These are phyloP conservation scores for Halenospora varia DNA, from an alignment of 495 filamentous ascomycete genomes.

Conservation along the genomic window DNA sequence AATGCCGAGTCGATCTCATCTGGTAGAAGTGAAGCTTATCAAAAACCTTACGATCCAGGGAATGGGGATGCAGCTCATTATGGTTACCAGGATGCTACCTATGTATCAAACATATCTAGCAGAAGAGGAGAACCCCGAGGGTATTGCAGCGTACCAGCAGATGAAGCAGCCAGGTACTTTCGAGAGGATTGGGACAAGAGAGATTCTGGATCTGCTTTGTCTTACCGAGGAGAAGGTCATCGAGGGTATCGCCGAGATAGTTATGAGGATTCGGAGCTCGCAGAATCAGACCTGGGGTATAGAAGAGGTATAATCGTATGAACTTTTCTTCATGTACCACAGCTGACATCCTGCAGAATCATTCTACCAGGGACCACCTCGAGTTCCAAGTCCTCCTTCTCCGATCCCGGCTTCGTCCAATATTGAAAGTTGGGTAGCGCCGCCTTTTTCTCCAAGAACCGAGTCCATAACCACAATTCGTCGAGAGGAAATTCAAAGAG, in stretches of 20 bases:
- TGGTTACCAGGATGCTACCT: too few relatives aligned
- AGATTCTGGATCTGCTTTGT: background rate
- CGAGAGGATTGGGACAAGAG: conserved; percentile 14
- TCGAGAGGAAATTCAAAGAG: background rate
- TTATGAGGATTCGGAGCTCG: conserved; percentile 1
- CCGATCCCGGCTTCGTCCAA: background rate
- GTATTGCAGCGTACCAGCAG: too few relatives aligned
- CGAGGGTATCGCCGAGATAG: conserved; percentile 11
- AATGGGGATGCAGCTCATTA: too few relatives aligned
- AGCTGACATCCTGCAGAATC: background rate
- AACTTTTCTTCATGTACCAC: background rate
- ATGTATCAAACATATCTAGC: too few relatives aligned
- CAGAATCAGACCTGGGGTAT: conserved; percentile 8
- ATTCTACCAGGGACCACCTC: background rate
- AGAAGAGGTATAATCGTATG: conserved; percentile 6
- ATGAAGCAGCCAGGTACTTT: conserved; percentile 15
- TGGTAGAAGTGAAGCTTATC: background rate
- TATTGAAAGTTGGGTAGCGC: background rate
- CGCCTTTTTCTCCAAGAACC: background rate
- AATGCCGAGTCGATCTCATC: background rate
- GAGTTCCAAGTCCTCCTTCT: conserved; percentile 9
- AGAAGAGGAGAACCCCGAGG: too few relatives aligned
- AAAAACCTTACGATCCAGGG: too few relatives aligned
- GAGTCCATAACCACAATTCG: background rate
- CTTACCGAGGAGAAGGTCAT: background rate